These are phyloP conservation scores for Orobanche coerulescens DNA, from an alignment of 257 asterid genomes.

Conservation along the genomic window DNA sequence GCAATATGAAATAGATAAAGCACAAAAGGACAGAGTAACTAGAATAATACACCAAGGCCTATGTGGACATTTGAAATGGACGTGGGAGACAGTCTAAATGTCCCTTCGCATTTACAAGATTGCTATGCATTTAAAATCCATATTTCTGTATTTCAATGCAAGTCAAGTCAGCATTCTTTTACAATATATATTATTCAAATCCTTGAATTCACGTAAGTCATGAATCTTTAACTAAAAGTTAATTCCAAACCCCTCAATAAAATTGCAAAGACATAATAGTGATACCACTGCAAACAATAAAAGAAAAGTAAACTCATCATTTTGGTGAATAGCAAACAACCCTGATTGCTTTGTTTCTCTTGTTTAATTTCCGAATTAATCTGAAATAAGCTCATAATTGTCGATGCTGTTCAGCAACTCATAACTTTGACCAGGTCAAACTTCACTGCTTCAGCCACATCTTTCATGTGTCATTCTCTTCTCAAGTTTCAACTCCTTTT, in stretches of 20 bases:
- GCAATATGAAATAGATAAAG: background rate
- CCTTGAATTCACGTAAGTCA: background rate
- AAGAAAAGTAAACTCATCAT: background rate
- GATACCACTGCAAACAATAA: background rate
- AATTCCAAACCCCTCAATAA: slow-evolving; percentile 1
- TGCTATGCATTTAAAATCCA: background rate
- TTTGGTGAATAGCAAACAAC: slow-evolving; percentile 2
- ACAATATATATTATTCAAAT: background rate
- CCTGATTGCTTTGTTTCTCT: background rate
- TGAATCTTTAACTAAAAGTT: background rate
- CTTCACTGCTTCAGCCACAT: slow-evolving; percentile 8
- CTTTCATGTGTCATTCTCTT: background rate
- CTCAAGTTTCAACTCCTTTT: slow-evolving; percentile 13
- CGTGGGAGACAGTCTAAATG: slow-evolving; percentile 11
- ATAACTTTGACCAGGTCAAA: background rate
- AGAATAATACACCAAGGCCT: background rate
- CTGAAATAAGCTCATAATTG: background rate
- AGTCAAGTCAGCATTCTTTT: background rate
- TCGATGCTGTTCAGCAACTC: background rate
- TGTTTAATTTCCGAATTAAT: background rate
- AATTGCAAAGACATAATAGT: background rate
- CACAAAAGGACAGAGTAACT: background rate
- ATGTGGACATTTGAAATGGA: slow-evolving; percentile 3
- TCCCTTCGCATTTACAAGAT: background rate
- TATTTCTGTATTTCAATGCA: background rate